Percentiles rank a stretch among this genome's conserved stretches.
Conservation (phyloP, 176 grass and related monocot genomes). For the Bothriochloa decipiens region DNA sequence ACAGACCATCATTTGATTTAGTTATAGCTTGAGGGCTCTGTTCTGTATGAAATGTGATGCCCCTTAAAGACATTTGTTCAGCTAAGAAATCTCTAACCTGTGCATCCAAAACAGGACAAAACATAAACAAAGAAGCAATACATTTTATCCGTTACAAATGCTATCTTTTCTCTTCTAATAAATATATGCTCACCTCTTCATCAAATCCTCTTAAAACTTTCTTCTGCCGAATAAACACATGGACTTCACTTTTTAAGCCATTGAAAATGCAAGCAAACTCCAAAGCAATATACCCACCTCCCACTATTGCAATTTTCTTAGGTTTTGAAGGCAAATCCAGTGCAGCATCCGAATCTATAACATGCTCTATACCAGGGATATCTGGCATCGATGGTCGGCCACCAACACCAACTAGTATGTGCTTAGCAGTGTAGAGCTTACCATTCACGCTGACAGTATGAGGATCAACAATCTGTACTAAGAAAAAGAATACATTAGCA, state of each 20-base stretch:
- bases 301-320: slow-evolving; percentile 83
- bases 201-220: slow-evolving; percentile 82
- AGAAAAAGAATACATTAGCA: slow-evolving; percentile 36
- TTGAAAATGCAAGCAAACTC: slow-evolving; percentile 90
- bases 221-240: slow-evolving; percentile 88
- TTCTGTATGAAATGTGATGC: slow-evolving; percentile 73
- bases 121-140: slow-evolving; percentile 9
- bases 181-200: slow-evolving; percentile 63
- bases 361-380: slow-evolving; percentile 80
- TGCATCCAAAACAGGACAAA: slow-evolving; percentile 6
- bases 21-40: slow-evolving; percentile 64
- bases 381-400: slow-evolving; percentile 65
- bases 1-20: slow-evolving; percentile 61
- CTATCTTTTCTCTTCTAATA: neutral
- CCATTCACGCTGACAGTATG: slow-evolving; percentile 78
- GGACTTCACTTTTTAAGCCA: slow-evolving; percentile 81
- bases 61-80: slow-evolving; percentile 75
- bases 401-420: slow-evolving; percentile 84
- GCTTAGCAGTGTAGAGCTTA: slow-evolving; percentile 71
- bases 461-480: slow-evolving; percentile 64
- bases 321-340: slow-evolving; percentile 74
- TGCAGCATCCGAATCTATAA: slow-evolving; percentile 78
- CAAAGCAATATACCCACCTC: slow-evolving; percentile 87
- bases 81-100: slow-evolving; percentile 74
- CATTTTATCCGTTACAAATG: slow-evolving; percentile 13